Percentiles rank a stretch among this genome's conserved stretches.
These are phyloP conservation scores for Trichoderma cornu-damae DNA, from an alignment of 2,329 filamentous ascomycete genomes.

Conservation along the genomic window DNA sequence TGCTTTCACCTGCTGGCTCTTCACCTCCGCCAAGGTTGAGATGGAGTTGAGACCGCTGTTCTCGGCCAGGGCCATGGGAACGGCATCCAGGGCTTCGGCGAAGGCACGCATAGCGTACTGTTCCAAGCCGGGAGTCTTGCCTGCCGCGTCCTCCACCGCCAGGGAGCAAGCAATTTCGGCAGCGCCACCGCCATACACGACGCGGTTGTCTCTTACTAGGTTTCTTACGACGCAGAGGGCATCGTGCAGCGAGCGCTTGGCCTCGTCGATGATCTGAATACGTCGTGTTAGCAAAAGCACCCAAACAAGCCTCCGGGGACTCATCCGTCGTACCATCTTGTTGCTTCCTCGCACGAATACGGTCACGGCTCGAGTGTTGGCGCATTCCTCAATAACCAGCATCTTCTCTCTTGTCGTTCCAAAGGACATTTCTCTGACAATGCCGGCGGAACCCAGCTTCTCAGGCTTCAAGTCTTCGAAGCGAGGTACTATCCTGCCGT, in stretches of 20 bases:
- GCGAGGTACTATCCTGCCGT: conserved; percentile 92
- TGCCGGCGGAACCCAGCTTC: conserved; percentile 84
- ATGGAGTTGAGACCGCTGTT: conserved; percentile 96
- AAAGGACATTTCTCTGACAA: conserved; percentile 93
- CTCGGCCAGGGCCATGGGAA: conserved; percentile 95
- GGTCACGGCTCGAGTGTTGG: conserved; percentile 93
- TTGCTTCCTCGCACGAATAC: conserved; percentile 96
- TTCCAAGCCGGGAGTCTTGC: conserved; percentile 93
- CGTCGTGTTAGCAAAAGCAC: conserved; percentile 21
- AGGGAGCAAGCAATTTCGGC: conserved; percentile 96
- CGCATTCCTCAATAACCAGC: conserved; percentile 98
- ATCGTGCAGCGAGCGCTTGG: conserved; percentile 94
- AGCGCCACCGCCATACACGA: conserved; percentile 94
- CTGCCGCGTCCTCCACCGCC: conserved; percentile 89
- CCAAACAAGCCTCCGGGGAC: not conserved
- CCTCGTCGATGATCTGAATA: conserved; percentile 89
- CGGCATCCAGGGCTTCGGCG: conserved; percentile 83
- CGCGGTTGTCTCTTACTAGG: conserved; percentile 89
- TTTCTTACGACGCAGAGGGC: conserved; percentile 97
- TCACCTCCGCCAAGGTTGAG: conserved; percentile 88
- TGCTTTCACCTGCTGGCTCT: conserved; percentile 91
- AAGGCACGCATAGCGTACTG: conserved; percentile 99
- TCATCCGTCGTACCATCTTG: conserved; percentile 81
- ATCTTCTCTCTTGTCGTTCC: conserved; percentile 99
- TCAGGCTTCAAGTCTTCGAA: conserved; percentile 90